Evolutionary conservation across 2,329 filamentous ascomycete species (phyloP).

Genomic region (Dothidotthia symphoricarpi): DNA sequence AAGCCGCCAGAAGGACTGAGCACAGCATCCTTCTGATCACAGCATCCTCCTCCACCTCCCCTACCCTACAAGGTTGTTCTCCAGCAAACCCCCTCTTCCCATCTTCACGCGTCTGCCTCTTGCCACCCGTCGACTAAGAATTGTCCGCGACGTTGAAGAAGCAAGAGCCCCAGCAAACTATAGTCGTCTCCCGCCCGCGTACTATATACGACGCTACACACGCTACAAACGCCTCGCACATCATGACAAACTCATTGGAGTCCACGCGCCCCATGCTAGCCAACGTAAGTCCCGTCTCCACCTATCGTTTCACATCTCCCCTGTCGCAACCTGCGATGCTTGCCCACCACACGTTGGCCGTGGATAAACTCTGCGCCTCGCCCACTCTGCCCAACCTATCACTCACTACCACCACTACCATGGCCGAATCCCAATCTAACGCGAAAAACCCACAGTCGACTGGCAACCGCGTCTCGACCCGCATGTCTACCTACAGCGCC

Average conservation of each 20-base stretch:
- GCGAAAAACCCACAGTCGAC: slow-evolving; percentile 29
- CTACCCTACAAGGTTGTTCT: slow-evolving; percentile 4
- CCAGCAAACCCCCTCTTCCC: background rate
- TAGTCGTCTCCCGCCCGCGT: slow-evolving; percentile 6
- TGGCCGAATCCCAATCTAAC: slow-evolving; percentile 30
- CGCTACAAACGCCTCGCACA: slow-evolving; percentile 8
- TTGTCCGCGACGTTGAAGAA: background rate
- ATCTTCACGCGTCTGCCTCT: slow-evolving; percentile 3
- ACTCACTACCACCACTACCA: slow-evolving; percentile 2
- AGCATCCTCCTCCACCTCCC: slow-evolving; percentile 4
- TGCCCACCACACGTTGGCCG: slow-evolving; percentile 5
- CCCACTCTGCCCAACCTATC: slow-evolving; percentile 3
- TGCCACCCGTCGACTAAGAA: slow-evolving; percentile 2
- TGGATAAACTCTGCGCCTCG: slow-evolving; percentile 13
- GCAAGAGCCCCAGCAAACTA: background rate
- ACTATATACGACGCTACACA: slow-evolving; percentile 6
- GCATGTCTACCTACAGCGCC: slow-evolving; percentile 53
- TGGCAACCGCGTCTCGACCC: slow-evolving; percentile 43
- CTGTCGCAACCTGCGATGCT: slow-evolving; percentile 19
- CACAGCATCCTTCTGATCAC: slow-evolving; percentile 17
- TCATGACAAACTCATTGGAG: slow-evolving; percentile 43
- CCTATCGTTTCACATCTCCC: slow-evolving; percentile 26
- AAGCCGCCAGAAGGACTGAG: slow-evolving; percentile 9
- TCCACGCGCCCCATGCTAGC: slow-evolving; percentile 44
- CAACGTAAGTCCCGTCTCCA: slow-evolving; percentile 38